These are phyloP conservation scores for Daldinia loculata DNA, from an alignment of 495 filamentous ascomycete genomes.

Conservation along the genomic window DNA sequence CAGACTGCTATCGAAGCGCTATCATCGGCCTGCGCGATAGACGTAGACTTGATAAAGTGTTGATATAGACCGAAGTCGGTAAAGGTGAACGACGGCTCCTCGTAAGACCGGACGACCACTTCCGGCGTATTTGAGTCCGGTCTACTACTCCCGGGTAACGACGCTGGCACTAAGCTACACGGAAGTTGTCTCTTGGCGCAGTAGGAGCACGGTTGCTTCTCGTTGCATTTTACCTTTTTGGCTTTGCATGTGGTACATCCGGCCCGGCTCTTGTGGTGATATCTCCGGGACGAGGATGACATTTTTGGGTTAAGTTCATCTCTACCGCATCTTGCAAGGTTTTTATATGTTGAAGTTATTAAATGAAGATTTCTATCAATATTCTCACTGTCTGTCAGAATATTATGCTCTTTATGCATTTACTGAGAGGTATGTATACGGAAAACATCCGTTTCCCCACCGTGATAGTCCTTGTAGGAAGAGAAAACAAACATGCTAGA, in stretches of 20 bases:
- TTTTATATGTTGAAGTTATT: neutral
- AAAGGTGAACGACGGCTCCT: slow-evolving; percentile 23
- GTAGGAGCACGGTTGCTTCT: slow-evolving; percentile 48
- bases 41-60: slow-evolving; percentile 25
- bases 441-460: too few species aligned
- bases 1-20: slow-evolving; percentile 21
- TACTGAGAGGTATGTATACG: too few species aligned
- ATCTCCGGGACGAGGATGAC: slow-evolving; percentile 18
- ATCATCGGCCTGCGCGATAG: slow-evolving; percentile 32
- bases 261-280: slow-evolving; percentile 29
- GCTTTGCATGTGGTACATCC: slow-evolving; percentile 53
- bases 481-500: too few species aligned
- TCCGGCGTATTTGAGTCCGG: slow-evolving; percentile 15
- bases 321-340: neutral
- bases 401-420: neutral
- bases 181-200: slow-evolving; percentile 40
- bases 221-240: slow-evolving; percentile 56
- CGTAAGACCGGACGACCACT: neutral
- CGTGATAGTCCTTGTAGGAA: too few species aligned
- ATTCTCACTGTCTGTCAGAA: neutral
- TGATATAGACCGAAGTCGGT: slow-evolving; percentile 29
- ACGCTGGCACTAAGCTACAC: slow-evolving; percentile 24
- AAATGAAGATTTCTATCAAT: neutral
- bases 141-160: slow-evolving; percentile 2
- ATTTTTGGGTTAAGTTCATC: neutral